Evolutionary conservation across 2,329 filamentous ascomycete species (phyloP), one percentile per base, ranked within the genome.

Genomic region (Ophiostoma angusticollis): DNA sequence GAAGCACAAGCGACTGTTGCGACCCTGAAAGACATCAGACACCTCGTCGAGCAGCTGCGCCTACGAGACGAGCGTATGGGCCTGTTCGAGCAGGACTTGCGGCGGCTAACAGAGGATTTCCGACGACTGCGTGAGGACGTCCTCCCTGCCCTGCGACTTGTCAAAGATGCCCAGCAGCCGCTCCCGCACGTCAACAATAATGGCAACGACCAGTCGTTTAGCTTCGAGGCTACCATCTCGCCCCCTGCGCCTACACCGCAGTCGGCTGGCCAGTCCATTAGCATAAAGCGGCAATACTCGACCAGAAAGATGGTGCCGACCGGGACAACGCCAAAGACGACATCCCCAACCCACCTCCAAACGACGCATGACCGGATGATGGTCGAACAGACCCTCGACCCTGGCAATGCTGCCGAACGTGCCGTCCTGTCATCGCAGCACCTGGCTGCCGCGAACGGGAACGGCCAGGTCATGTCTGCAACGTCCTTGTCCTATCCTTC

Each of bases 131-230:
- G 91, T 41, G 89, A 96, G 58, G 91, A 98, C 54, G 76, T 95
- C 54, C 68, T 96, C 23, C 89, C 91, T 4, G 80, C 93, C 16
- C 75, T 95, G 52, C 84, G 87, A 46, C 77, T 94, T 53, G 82
- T 80, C 52, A 96, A 96, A 63, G 87, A 96, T 56, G 81, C 81
- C 50, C 83, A 86, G 47, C 84, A 94, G 54, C 89, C 89, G 25
- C 67, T 96, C 17, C 87, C 87, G 21, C 66, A 67, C 45, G 47
- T 64, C 42, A 61, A 49, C 47, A 58, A 53, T 46, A 58, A 54
- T 37, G 52, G 54, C 38, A 35, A 51, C 44, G 47, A 49, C 40
- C 63, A 62, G 43, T 52, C 50, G 31, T 72, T 73, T 52, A 54
- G 56, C 41, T 77, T 65, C 35, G 54, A 58, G 14, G 38, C 49